These are phyloP conservation scores for Trichoderma koningii DNA, from an alignment of 2,329 filamentous ascomycete genomes.

Conservation along the genomic window DNA sequence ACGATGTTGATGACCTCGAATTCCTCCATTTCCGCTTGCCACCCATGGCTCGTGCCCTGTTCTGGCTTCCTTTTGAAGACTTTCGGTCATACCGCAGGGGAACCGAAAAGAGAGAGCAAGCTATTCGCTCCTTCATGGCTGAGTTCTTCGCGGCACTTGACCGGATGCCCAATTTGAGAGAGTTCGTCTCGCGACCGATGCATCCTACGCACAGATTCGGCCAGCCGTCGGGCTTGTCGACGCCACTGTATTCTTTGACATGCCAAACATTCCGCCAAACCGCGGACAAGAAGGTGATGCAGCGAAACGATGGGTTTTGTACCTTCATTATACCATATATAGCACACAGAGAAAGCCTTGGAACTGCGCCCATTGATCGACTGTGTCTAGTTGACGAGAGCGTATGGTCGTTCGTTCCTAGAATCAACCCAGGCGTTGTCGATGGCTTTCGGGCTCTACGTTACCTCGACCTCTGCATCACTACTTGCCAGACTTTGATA, in stretches of 20 bases:
- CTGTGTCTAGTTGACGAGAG: background rate
- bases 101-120: background rate
- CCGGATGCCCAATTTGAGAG: background rate
- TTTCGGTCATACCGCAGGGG: background rate
- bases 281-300: too few relatives aligned
- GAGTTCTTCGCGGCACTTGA: background rate
- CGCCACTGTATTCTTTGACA: background rate
- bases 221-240: background rate
- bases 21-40: background rate
- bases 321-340: constrained; percentile 3
- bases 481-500: background rate
- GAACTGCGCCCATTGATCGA: background rate
- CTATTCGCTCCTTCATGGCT: background rate
- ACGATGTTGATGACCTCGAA: background rate
- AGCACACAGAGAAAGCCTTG: background rate
- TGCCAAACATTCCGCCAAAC: background rate
- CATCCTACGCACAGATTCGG: background rate
- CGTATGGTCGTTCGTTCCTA: background rate
- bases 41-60: background rate
- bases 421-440: background rate
- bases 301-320: background rate
- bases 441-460: background rate
- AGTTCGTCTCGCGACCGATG: background rate
- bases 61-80: background rate
- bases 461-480: background rate